Conservation (phyloP, 2,329 filamentous ascomycete genomes). For the Lachnellula cervina region DNA sequence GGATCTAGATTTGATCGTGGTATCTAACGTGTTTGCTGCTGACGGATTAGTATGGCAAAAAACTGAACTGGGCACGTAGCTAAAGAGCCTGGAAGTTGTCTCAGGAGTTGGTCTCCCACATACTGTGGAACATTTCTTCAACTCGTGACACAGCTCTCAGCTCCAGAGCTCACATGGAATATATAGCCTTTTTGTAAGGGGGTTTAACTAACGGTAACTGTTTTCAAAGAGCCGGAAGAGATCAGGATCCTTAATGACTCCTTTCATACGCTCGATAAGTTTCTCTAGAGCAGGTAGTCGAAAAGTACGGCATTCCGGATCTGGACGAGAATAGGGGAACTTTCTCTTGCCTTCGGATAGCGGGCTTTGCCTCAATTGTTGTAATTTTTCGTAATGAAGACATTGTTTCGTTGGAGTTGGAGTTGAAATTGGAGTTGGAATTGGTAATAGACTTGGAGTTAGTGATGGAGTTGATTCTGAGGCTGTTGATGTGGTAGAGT, state of each 20-base stretch:
- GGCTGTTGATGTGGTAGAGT: not conserved
- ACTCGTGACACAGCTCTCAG: too few species aligned
- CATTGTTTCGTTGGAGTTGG: slow-evolving; percentile 13
- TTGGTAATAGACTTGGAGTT: too few species aligned
- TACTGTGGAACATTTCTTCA: too few species aligned
- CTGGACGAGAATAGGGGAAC: slow-evolving; percentile 76
- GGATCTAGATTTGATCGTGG: slow-evolving; percentile 65
- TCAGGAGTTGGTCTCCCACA: too few species aligned
- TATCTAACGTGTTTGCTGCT: slow-evolving; percentile 64
- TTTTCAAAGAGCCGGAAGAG: slow-evolving; percentile 68
- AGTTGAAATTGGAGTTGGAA: too few species aligned
- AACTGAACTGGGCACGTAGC: too few species aligned
- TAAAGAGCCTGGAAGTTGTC: too few species aligned
- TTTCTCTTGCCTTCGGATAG: slow-evolving; percentile 56
- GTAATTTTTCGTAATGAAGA: slow-evolving; percentile 19
- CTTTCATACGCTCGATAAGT: slow-evolving; percentile 65
- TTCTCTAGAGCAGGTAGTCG: slow-evolving; percentile 69
- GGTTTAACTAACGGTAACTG: slow-evolving; percentile 44
- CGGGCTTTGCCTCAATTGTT: slow-evolving; percentile 18
- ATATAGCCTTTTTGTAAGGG: too few species aligned
- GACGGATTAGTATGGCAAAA: too few species aligned
- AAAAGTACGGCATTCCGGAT: slow-evolving; percentile 73
- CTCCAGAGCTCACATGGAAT: too few species aligned
- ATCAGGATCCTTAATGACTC: slow-evolving; percentile 69
- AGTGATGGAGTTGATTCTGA: not conserved